Evolutionary conservation across 352 stramenopile genomes (phyloP).

Genomic region (Pythium sukuiense): DNA sequence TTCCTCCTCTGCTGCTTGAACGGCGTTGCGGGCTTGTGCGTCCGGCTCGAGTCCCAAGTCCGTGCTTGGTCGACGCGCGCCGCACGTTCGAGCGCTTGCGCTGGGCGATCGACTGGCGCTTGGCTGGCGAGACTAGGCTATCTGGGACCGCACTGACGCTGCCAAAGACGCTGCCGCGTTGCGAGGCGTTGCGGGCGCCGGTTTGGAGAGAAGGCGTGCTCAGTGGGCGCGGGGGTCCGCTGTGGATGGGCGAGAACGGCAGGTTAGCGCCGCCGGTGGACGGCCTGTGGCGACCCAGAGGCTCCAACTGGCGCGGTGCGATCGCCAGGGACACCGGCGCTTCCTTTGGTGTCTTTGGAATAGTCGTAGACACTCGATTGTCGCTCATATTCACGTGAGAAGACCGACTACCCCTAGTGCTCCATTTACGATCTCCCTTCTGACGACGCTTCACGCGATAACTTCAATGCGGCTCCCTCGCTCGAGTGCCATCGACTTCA

Average conservation of each 20-base stretch:
- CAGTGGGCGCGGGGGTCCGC: background rate
- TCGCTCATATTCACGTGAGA: background rate
- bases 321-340: background rate
- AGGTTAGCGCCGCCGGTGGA: background rate
- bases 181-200: background rate
- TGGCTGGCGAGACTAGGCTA: slow-evolving; percentile 4
- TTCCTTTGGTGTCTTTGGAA: slow-evolving; percentile 1
- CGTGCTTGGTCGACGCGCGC: slow-evolving; percentile 4
- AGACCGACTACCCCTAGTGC: background rate
- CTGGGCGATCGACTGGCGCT: slow-evolving; percentile 23
- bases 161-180: slow-evolving; percentile 2
- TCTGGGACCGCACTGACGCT: background rate
- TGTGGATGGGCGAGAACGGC: slow-evolving; percentile 18
- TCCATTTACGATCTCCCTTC: background rate
- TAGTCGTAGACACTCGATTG: background rate
- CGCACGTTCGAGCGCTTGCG: slow-evolving; percentile 9
- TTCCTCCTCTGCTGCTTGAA: background rate
- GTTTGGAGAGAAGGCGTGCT: background rate
- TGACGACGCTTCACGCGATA: background rate
- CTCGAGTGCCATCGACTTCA: background rate
- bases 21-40: slow-evolving; percentile 5
- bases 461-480: slow-evolving; percentile 1
- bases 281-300: slow-evolving; percentile 11
- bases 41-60: background rate
- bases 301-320: slow-evolving; percentile 30